Base-by-base conservation (phyloP, 202 grass and related monocot genomes). In the Setaria italica region DNA sequence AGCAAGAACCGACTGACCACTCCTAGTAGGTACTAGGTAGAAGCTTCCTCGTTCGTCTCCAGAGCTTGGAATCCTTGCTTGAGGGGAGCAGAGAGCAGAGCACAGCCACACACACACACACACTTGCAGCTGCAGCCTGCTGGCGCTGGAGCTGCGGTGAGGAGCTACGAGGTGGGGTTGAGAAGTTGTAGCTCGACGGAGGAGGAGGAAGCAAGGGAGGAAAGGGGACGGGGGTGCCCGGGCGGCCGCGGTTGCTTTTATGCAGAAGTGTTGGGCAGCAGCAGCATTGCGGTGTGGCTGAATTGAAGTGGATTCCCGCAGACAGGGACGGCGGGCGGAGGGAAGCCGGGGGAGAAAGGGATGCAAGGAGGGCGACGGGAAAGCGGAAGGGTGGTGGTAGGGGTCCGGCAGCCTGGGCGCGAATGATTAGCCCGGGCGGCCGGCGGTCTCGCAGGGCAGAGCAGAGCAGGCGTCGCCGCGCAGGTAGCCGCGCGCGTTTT, bases 221-320 rank as follows among this genome's bases (percentile, higher is more conserved):
- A 54, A 34, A 11, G n/a, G 73, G 73, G 25, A 30, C 14, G 42
- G 59, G 60, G 69, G 20, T 17, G 15, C 50, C 70, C 42, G n/a
- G n/a, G 67, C 75, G 25, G 25, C 46, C 21, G 13, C 64, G 7
- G 39, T 59, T 75, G 84, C 41, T 82, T 82, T 86, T 86, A 90
- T 87, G 67, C 32, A 41, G 76, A 55, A n/a, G 6, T 60, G n/a
- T 29, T 80, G 82, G 37, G 34, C 32, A 25, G 3, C 37, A 4
- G 37, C 37, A 6, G 63, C 79, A 74, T 51, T 74, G 84, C 48
- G 51, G 73, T 78, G 69, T 9, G 66, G 62, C 11, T 80, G 80
- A 54, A 75, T 55, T 74, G 85, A 62, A 84, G 51, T 63, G 69
- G 89, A 87, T 84, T 84, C 89, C 62, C 11, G 11, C 4, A n/a